phyloP scores from a whole-genome alignment of 2,329 filamentous ascomycete species.

The Diaporthe helianthi region DNA sequence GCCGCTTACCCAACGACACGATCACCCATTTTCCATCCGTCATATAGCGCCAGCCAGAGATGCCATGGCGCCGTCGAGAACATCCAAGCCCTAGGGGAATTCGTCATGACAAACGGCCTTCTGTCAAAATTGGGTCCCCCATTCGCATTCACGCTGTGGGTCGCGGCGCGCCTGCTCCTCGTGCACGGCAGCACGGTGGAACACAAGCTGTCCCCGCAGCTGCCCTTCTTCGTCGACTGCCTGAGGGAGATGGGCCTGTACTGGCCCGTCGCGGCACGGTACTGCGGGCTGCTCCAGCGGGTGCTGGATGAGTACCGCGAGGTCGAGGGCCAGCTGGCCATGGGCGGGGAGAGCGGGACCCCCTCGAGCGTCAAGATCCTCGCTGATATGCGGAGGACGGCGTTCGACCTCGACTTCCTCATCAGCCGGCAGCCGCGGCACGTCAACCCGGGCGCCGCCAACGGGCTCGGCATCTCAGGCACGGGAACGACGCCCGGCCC shows the following conservation, averaged over 20 bases:
- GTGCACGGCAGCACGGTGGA: slow-evolving; percentile 92
- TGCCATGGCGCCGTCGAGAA: slow-evolving; percentile 85
- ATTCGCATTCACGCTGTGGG: slow-evolving; percentile 93
- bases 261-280: slow-evolving; percentile 86
- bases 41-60: slow-evolving; percentile 82
- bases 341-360: slow-evolving; percentile 60
- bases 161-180: slow-evolving; percentile 83
- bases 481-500: slow-evolving; percentile 11
- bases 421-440: slow-evolving; percentile 80
- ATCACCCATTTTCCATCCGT: slow-evolving; percentile 88
- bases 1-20: slow-evolving; percentile 90
- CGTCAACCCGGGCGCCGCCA: slow-evolving; percentile 38
- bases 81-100: slow-evolving; percentile 78
- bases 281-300: slow-evolving; percentile 78
- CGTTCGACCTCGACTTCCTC: slow-evolving; percentile 87
- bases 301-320: slow-evolving; percentile 88
- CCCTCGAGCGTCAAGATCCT: slow-evolving; percentile 86
- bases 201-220: slow-evolving; percentile 79
- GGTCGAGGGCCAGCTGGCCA: slow-evolving; percentile 72
- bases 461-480: slow-evolving; percentile 27
- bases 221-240: slow-evolving; percentile 82
- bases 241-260: slow-evolving; percentile 80
- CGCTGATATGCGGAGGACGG: slow-evolving; percentile 89
- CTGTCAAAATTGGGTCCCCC: slow-evolving; percentile 84
- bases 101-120: slow-evolving; percentile 77